Evolutionary conservation across 2,329 filamentous ascomycete species (phyloP).

Genomic region (Pestalotiopsis sp.): DNA sequence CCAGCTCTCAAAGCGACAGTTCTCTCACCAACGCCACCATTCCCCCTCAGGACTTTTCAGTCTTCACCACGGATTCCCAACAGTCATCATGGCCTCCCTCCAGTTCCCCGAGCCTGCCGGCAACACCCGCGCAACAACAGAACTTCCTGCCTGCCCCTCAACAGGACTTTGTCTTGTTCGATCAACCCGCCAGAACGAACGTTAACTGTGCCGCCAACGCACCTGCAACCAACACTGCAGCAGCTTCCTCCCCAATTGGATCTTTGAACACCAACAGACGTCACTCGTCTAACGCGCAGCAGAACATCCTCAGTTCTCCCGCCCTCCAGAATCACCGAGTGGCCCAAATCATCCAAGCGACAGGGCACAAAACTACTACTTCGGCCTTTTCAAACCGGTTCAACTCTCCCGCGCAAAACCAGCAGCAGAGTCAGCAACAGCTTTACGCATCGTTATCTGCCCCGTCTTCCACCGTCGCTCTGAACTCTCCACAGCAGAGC

Average conservation of each 20-base stretch:
- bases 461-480: constrained; percentile 57
- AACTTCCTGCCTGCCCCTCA: constrained; percentile 52
- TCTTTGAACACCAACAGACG: constrained; percentile 37
- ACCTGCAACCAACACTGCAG: constrained; percentile 39
- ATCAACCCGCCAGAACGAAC: constrained; percentile 48
- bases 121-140: constrained; percentile 59
- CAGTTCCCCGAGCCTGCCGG: constrained; percentile 64
- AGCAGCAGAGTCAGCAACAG: constrained; percentile 38
- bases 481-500: constrained; percentile 50
- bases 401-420: constrained; percentile 49
- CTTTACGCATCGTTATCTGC: constrained; percentile 67
- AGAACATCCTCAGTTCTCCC: constrained; percentile 35
- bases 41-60: constrained; percentile 65
- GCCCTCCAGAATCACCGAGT: constrained; percentile 59
- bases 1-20: constrained; percentile 51
- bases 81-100: constrained; percentile 79
- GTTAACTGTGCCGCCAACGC: constrained; percentile 43
- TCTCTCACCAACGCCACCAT: constrained; percentile 58
- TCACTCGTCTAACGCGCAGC: constrained; percentile 40
- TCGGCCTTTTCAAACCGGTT: constrained; percentile 59
- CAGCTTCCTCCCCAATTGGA: constrained; percentile 41
- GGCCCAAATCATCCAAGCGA: constrained; percentile 58
- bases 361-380: constrained; percentile 54
- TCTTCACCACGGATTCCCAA: constrained; percentile 80
- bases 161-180: constrained; percentile 81